Base-by-base conservation (phyloP, 305 asterid genomes). In the Nicotiana rustica region DNA sequence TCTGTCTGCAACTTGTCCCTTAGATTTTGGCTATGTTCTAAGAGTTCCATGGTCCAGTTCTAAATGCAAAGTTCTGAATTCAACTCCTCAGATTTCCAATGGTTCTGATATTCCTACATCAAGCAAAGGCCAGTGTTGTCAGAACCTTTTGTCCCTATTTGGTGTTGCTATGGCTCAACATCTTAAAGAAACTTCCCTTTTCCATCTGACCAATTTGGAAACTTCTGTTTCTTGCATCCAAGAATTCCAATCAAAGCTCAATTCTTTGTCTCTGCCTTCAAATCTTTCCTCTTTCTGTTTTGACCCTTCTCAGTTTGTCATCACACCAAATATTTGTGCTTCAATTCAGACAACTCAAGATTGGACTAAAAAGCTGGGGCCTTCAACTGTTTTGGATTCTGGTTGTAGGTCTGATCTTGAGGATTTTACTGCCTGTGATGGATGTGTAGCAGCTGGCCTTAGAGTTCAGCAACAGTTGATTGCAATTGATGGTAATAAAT, bases 141-240 rank as follows among this genome's bases (percentile, higher is more conserved):
- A 92, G 70, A 91, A 97, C 86, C 92, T 95, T 5, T 85, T 93
- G 85, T 91, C 97, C 65, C 94, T 93, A 69, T 88, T 59, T 75
- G 99, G 93, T 17, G 83, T 93, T 79, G 92, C 91, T 36, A 76
- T 91, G 79, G 87, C 97, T 1, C 85, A 87, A 79, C 83, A 90
- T 69, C 92, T 95, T 13, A 89, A 92, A 85, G 70, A 87, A 13
- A 89, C 98, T 21, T 87, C 91, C 38, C 77, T 78, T 18, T 95
- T 93, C 84, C 89, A 86, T 0, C 84, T 93, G 12, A 92, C 94
- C 44, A 82, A 92, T 87, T 76, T 93, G 71, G 86, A 90, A 36
- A 89, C 98, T 82, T 92, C 97, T 0, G 4, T 89, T 86, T 92
- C 99, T 59, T 95, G 99, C 89, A 86, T 93, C 41, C 60, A 86